phyloP scores from a whole-genome alignment of 1,284 basidiomycete genomes.

The Chiua sp. region DNA sequence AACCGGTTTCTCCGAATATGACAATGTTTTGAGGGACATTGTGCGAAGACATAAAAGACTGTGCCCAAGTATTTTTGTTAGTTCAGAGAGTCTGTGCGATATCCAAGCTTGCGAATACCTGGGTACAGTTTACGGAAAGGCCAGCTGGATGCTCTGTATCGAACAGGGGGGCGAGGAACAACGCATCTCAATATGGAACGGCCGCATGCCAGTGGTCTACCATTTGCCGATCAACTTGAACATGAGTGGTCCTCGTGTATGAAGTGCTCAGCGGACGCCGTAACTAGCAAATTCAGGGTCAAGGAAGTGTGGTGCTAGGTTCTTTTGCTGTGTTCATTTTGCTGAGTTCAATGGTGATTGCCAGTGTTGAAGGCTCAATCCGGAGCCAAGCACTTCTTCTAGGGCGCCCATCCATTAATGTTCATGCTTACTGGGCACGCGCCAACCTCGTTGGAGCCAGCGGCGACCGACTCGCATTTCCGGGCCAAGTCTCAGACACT shows the following conservation, averaged over 20 bases:
- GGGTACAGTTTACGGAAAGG: not conserved
- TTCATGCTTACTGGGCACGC: not conserved
- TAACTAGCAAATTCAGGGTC: not conserved
- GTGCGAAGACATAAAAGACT: conserved; percentile 21
- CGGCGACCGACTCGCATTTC: not conserved
- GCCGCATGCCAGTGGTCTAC: not conserved
- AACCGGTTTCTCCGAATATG: conserved; percentile 38
- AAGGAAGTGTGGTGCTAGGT: not conserved
- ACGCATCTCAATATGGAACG: not conserved
- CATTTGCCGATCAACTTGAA: conserved; percentile 7
- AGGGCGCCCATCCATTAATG: not conserved
- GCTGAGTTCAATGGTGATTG: not conserved
- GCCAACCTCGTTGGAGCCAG: conserved; percentile 9
- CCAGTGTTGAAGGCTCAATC: too few relatives aligned
- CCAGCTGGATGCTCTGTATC: conserved; percentile 4
- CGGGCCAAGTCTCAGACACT: not conserved
- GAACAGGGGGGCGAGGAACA: not conserved
- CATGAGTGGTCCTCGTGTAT: conserved; percentile 29
- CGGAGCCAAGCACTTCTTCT: not conserved
- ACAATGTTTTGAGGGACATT: conserved; percentile 28
- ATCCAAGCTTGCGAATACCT: conserved; percentile 20
- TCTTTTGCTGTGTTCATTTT: not conserved
- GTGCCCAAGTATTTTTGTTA: conserved; percentile 6
- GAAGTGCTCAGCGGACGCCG: not conserved
- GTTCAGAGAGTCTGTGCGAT: not conserved